phyloP scores from a whole-genome alignment of 371 early-diverging fungal genomes.

The Mortierella sp. region DNA sequence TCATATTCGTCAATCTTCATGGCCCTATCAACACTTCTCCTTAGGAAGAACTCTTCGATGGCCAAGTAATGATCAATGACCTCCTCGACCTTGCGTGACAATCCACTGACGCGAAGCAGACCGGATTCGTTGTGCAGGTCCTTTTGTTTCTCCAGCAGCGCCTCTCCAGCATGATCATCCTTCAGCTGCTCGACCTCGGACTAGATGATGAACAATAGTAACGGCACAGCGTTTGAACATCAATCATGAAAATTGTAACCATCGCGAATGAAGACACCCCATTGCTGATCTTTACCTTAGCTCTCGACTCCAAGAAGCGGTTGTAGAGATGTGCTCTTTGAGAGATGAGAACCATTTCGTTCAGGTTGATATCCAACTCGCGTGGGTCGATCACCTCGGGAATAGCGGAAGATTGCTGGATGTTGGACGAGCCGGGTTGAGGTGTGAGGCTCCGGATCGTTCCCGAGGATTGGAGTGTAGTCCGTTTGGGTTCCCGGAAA shows the following conservation, averaged over 20 bases:
- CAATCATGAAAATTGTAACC: neutral
- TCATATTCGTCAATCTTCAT: constrained; percentile 69
- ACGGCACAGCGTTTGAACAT: neutral
- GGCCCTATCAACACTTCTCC: constrained; percentile 83
- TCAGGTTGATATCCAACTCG: constrained; percentile 79
- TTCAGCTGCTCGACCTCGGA: constrained; percentile 58
- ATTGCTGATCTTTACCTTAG: constrained; percentile 51
- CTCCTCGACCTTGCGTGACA: constrained; percentile 73
- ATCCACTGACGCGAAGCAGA: constrained; percentile 64
- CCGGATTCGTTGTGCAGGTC: constrained; percentile 66
- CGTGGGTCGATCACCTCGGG: constrained; percentile 75
- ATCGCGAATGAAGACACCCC: no score
- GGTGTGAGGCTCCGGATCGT: constrained; percentile 46
- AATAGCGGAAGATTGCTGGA: constrained; percentile 37
- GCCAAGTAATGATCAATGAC: constrained; percentile 79
- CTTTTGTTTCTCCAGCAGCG: constrained; percentile 45
- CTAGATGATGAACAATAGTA: neutral
- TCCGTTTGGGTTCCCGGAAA: constrained; percentile 46
- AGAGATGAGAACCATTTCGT: constrained; percentile 85
- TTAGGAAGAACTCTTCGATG: constrained; percentile 82
- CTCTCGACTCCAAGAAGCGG: constrained; percentile 81
- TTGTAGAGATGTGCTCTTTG: constrained; percentile 84
- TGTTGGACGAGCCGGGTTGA: constrained; percentile 40
- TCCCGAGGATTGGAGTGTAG: constrained; percentile 9
- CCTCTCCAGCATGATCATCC: constrained; percentile 18